Evolutionary conservation across 306 rosid species (phyloP).

Genomic region (Prunus salicina): DNA sequence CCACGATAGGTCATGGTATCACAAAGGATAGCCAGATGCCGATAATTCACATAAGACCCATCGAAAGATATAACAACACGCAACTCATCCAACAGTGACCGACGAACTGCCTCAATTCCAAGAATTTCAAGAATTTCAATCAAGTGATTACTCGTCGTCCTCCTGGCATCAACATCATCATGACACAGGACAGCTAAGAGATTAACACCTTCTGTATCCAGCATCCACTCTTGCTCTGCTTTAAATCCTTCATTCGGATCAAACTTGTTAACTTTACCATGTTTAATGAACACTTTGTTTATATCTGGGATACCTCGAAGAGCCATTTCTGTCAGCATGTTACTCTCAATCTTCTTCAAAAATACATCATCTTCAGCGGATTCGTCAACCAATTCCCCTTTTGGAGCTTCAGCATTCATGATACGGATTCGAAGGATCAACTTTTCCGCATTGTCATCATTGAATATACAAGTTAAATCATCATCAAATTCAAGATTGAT

Average conservation of each 20-base stretch:
- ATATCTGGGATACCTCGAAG: constrained; percentile 94
- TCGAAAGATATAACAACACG: constrained; percentile 96
- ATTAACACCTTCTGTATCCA: constrained; percentile 97
- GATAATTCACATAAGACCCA: constrained; percentile 93
- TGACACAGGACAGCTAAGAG: constrained; percentile 94
- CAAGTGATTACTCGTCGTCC: constrained; percentile 95
- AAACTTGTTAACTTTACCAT: constrained; percentile 74
- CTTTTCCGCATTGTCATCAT: constrained; percentile 96
- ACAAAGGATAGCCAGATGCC: constrained; percentile 96
- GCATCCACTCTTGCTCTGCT: constrained; percentile 96
- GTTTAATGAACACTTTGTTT: constrained; percentile 88
- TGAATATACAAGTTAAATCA: constrained; percentile 92
- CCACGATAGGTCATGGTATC: constrained; percentile 99
- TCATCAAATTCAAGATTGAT: constrained; percentile 87
- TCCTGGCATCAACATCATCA: constrained; percentile 82
- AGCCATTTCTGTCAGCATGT: constrained; percentile 98
- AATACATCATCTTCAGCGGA: constrained; percentile 98
- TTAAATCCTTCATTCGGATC: constrained; percentile 81
- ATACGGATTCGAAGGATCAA: constrained; percentile 93
- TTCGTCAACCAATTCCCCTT: constrained; percentile 87
- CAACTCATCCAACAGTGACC: constrained; percentile 80
- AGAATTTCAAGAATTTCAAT: constrained; percentile 97
- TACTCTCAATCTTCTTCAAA: constrained; percentile 92
- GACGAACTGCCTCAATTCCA: constrained; percentile 97
- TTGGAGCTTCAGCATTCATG: constrained; percentile 95